Evolutionary conservation across 768 basidiomycete species (phyloP).

Genomic region (Myochromella boudieri): DNA sequence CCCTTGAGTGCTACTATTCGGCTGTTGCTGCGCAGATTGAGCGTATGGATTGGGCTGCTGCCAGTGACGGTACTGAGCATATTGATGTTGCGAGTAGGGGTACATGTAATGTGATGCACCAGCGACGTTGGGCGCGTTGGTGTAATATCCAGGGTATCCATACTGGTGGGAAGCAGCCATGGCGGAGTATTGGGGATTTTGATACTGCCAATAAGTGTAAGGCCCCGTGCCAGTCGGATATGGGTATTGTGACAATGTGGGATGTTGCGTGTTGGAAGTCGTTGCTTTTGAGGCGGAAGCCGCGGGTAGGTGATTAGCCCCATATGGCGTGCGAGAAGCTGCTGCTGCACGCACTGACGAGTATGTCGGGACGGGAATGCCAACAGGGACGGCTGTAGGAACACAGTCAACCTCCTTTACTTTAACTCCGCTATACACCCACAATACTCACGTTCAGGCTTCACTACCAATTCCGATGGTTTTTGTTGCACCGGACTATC

Average conservation of each 20-base stretch:
- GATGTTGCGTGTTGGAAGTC: conserved; percentile 9
- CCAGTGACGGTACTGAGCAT: conserved; percentile 29
- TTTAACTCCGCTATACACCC: conserved; percentile 5
- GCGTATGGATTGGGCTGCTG: conserved; percentile 22
- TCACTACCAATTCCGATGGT: conserved; percentile 53
- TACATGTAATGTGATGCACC: conserved; percentile 24
- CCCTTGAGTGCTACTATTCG: not conserved
- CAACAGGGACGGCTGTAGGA: conserved; percentile 17
- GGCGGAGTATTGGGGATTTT: conserved; percentile 20
- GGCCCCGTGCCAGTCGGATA: conserved; percentile 24
- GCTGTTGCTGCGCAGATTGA: conserved; percentile 3
- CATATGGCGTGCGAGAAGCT: conserved; percentile 5
- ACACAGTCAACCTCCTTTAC: conserved; percentile 2
- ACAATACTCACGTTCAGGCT: conserved; percentile 44
- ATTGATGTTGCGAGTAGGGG: conserved; percentile 22
- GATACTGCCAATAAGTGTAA: conserved; percentile 40
- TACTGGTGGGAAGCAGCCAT: conserved; percentile 22
- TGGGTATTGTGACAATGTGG: conserved; percentile 15
- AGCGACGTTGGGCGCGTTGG: conserved; percentile 12
- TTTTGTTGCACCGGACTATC: conserved; percentile 73
- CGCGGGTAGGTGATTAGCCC: conserved; percentile 12
- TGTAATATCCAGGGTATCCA: conserved; percentile 29
- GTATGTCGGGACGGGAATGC: conserved; percentile 29
- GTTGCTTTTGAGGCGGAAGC: conserved; percentile 8
- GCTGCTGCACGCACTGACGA: conserved; percentile 29